These are phyloP conservation scores for Taphrina pruni DNA, from an alignment of 1,139 yeast genomes.

Conservation along the genomic window DNA sequence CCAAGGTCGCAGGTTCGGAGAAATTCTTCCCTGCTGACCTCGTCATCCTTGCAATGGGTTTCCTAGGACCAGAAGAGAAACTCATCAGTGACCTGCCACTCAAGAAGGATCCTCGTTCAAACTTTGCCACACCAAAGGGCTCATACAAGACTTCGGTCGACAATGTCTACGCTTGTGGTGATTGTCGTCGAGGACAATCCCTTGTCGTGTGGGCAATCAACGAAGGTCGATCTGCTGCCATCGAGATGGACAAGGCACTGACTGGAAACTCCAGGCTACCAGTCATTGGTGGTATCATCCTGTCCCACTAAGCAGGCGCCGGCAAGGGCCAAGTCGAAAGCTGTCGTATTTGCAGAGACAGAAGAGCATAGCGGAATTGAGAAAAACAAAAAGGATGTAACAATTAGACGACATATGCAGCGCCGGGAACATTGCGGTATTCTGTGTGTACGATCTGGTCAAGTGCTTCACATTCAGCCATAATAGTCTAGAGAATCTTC, in stretches of 20 bases:
- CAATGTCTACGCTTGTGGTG: constrained; percentile 93
- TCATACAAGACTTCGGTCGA: constrained; percentile 72
- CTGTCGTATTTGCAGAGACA: background rate
- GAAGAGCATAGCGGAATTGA: background rate
- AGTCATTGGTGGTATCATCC: constrained; percentile 80
- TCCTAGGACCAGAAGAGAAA: constrained; percentile 92
- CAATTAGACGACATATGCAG: background rate
- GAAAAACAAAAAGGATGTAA: background rate
- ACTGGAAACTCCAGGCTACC: constrained; percentile 84
- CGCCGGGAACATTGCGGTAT: background rate
- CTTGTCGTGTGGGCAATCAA: constrained; percentile 99
- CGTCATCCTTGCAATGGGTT: constrained; percentile 94
- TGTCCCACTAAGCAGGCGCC: constrained; percentile 9
- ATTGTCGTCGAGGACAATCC: constrained; percentile 98
- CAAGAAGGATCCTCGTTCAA: constrained; percentile 82
- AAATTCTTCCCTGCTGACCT: constrained; percentile 94
- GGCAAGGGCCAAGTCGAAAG: background rate
- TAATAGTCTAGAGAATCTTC: constrained; percentile 1
- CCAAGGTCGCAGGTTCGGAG: constrained; percentile 93
- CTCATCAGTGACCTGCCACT: constrained; percentile 61
- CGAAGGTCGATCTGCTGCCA: constrained; percentile 98
- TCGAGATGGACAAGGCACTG: constrained; percentile 82
- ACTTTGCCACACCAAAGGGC: constrained; percentile 63
- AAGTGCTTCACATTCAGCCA: background rate
- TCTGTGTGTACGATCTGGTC: background rate